Evolutionary conservation across 768 basidiomycete genomes (phyloP), one percentile per base, ranked within the genome.

Genomic region (Russula sp.): DNA sequence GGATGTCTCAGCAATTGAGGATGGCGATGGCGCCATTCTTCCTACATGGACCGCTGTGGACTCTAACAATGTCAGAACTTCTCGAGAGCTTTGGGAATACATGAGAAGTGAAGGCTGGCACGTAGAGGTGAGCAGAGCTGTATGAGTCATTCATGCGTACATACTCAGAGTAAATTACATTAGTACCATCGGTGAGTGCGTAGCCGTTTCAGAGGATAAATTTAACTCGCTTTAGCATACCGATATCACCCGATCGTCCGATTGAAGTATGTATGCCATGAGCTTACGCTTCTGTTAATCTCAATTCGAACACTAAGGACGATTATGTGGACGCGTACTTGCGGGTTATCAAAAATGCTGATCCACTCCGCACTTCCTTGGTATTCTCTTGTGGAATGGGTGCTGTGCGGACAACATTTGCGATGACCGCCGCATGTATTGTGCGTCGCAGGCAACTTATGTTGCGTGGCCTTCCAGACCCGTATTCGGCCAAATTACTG

Each of bases 361-460:
- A 96, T 68, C 95, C 96, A 2, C 75, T 87, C 4, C 77, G 78
- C 18, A 93, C 93, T 0, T 85, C 89, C 0, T 77, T 98, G 20
- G 89, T 98, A 5, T 98, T 98, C 72, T 93, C 90, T 52, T 98
- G 96, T 71, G 96, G 97, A 36, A 93, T 96, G 85, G 97, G 97
- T 48, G 93, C 92, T 2, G 95, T 98, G 1, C 82, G 96, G 20
- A 95, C 94, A 2, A 98, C 95, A 0, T 98, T 97, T 70, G 93
- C 92, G 3, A 98, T 98, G 97, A 83, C 87, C n/a, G 91, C 93
- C 7, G 94, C 96, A 0, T 84, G 86, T 59, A 78, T 99, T 39
- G 79, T 98, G 2, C 79, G 96, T 46, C 78, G 96, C 51, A 90
- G 87, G 64, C 82, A 84, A 67, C 70, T 85, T 38, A 70, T 87